Base-by-base conservation (phyloP, 2,329 filamentous ascomycete species). In the Fusarium newnesense region DNA sequence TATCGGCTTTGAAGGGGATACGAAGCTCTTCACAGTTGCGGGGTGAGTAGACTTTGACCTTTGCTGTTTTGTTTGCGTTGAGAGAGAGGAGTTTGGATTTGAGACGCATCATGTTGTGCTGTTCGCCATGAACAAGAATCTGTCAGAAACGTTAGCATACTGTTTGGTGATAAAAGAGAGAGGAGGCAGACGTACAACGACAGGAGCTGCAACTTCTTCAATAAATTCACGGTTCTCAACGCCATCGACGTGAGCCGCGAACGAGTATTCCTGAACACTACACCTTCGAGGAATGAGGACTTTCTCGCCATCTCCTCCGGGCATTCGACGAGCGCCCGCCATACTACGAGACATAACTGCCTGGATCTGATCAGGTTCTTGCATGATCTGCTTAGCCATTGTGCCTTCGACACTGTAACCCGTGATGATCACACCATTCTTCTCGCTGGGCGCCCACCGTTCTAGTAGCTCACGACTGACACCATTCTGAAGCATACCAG, bases 361-460 rank as follows among this genome's bases (percentile, higher is more conserved):
- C 67, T 95, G 95, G 65, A 99, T 98, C 78, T 95, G 92, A 69
- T 98, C 95, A 0, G 96, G 96, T 80, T 98, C 96, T 75, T 96
- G 94, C 84, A 98, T 92, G 71, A 99, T 94, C 77, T 96, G 91
- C 82, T 97, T 96, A 7, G 95, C 96, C 96, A 99, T 98, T 2
- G 96, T 99, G 10, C 96, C 96, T 83, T 99, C 96, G 12, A 99
- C 96, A 69, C 95, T 98, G 84, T 99, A 99, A 80, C 96, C 96
- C 0, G 96, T 99, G 82, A 99, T 97, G 76, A 99, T 93, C 47
- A 99, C 94, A n/a, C 96, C 96, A 79, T 99, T 99, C 81, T 96
- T 95, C 72, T 96, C 93, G 82, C 94, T 97, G 1, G 96, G 96
- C 3, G 96, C 96, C 96, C 96, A 99, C 77, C 96, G 87, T 84